Base-by-base conservation (phyloP, 495 filamentous ascomycete species). In the Hypomontagnella monticulosa region DNA sequence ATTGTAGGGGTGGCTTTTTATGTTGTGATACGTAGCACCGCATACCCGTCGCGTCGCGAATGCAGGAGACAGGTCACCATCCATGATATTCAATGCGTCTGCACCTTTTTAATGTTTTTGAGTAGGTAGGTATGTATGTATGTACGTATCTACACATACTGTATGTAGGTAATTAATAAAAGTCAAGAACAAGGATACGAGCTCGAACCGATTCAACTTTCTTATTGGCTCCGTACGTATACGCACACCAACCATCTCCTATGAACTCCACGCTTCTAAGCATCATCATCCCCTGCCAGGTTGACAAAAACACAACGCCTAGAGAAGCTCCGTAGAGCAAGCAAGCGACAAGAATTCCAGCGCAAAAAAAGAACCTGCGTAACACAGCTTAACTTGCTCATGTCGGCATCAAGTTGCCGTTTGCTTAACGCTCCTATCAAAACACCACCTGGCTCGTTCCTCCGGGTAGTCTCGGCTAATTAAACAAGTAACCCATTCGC, bases 21-120 rank as follows among this genome's bases (percentile, higher is more conserved):
- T 59, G 53, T 33, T 43, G 53, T 66, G 61, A 15, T 18, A 61
- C 47, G 66, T 65, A 57, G 10, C 61, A 70, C 54, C 4, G 34
- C 66, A 66, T 61, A 61, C 57, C 55, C 61, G 59, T 61, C 38
- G 8, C 23, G 2, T n/a, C n/a, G n/a, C n/a, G n/a, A n/a, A 65
- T 55, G 57, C 50, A 55, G 48, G 12, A 65, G 49, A 36, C 41
- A 50, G 38, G 54, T 69, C 49, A 51, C 50, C 57, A 11, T 60
- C 49, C 53, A 57, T 59, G 41, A 53, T 48, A 57, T 14, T 15
- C 40, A 37, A 53, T 30, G 32, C 40, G 33, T 42, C 14, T 68
- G 36, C 53, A 61, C 15, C 30, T 32, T 32, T 32, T 27, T 27
- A 48, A 48, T 40, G 50, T 40, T 4, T 34, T 48, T 15, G 18